Evolutionary conservation across 2,329 filamentous ascomycete species (phyloP).

Genomic region (Fusarium oxysporum): DNA sequence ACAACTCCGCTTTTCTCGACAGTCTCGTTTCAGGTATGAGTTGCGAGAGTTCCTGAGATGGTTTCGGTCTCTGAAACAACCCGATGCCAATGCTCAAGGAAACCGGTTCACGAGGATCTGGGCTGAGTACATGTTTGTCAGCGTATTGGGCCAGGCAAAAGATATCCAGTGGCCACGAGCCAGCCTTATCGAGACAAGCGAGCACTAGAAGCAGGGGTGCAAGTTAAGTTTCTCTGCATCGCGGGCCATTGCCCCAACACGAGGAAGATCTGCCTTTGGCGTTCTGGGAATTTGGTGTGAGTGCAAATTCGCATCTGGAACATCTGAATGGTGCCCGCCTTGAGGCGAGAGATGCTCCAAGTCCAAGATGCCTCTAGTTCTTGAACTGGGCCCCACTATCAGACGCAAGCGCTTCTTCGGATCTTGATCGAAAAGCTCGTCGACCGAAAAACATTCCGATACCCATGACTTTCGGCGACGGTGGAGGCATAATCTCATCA

Average conservation of each 20-base stretch:
- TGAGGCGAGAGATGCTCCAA: slow-evolving; percentile 26
- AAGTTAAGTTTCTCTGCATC: slow-evolving; percentile 18
- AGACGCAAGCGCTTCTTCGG: slow-evolving; percentile 45
- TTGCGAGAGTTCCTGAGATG: slow-evolving; percentile 21
- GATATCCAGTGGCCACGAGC: slow-evolving; percentile 8
- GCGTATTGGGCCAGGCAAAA: slow-evolving; percentile 23
- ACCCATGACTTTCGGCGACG: slow-evolving; percentile 33
- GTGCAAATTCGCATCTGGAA: slow-evolving; percentile 40
- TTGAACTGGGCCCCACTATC: slow-evolving; percentile 28
- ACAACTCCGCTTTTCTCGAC: slow-evolving; percentile 25
- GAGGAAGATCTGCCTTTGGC: slow-evolving; percentile 41
- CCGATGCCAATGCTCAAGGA: slow-evolving; percentile 17
- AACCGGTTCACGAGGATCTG: slow-evolving; percentile 37
- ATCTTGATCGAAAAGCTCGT: slow-evolving; percentile 44
- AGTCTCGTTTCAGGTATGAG: slow-evolving; percentile 43
- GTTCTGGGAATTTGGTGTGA: slow-evolving; percentile 28
- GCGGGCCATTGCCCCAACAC: slow-evolving; percentile 38
- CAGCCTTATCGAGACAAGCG: slow-evolving; percentile 35
- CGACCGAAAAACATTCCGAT: slow-evolving; percentile 38
- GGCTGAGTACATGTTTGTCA: slow-evolving; percentile 20
- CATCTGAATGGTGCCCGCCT: slow-evolving; percentile 47
- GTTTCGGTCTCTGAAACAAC: slow-evolving; percentile 22
- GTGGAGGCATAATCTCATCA: slow-evolving; percentile 14
- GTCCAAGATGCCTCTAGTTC: slow-evolving; percentile 14
- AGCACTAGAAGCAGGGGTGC: slow-evolving; percentile 19